Conservation (phyloP, 2,329 filamentous ascomycete genomes). For the Apiospora marii region DNA sequence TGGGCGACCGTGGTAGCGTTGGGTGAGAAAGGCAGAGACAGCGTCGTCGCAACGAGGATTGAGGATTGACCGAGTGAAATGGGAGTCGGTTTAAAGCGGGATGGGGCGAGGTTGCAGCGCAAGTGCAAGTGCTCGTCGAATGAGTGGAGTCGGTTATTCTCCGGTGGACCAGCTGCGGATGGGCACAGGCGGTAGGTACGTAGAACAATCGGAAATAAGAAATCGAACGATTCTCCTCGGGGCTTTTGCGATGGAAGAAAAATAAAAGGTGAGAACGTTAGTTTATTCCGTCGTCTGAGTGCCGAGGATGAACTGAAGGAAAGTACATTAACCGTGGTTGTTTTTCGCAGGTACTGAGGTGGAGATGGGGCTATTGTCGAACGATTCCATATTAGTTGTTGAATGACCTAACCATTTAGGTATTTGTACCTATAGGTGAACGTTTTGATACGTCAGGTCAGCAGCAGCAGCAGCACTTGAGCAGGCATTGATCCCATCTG, state of each 20-base stretch:
- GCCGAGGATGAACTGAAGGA: background rate
- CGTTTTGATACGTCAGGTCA: too few relatives aligned
- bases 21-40: constrained; percentile 22
- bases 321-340: background rate
- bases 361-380: constrained; percentile 3
- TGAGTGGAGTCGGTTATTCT: constrained; percentile 8
- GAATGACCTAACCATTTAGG: background rate
- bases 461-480: too few relatives aligned
- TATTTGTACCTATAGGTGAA: background rate
- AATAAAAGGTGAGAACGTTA: background rate
- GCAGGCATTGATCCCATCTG: too few relatives aligned
- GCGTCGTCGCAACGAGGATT: constrained; percentile 16
- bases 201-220: background rate
- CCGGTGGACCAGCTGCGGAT: background rate
- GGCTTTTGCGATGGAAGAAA: background rate
- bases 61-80: constrained; percentile 13
- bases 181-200: background rate
- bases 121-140: constrained; percentile 4
- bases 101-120: background rate
- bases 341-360: constrained; percentile 8
- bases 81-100: constrained; percentile 16
- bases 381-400: constrained; percentile 13
- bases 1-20: background rate
- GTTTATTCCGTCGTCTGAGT: background rate
- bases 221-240: background rate